Evolutionary conservation across 2,329 filamentous ascomycete species (phyloP), one percentile per base, ranked within the genome.

Genomic region (Xylaria hypoxylon): DNA sequence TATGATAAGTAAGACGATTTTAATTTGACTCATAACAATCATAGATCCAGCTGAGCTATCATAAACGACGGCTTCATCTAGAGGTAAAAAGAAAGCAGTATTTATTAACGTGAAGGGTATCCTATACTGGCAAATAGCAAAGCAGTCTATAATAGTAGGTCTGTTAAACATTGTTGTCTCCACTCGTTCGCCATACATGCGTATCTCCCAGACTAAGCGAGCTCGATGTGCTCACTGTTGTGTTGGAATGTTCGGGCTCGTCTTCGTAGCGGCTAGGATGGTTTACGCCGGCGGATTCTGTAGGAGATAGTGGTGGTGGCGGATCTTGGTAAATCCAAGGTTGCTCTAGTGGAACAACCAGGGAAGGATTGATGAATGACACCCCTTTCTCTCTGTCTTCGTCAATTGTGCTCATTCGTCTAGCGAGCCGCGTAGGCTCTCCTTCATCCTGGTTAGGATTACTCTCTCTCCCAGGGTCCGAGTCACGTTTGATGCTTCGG

Each of bases 361-460:
- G 80, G 76, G 88, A 95, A 2, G 93, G 93, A 72, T 95, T 96
- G 55, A 94, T 82, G 78, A 94, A 96, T 53, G 82, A 83, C 77
- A 89, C 76, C 0, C 90, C 92, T 73, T 86, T 87, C 75, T 95
- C 92, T 66, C 87, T 85, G 64, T 87, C 85, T 77, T 94, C 91
- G 70, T 95, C 92, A 31, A 94, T 76, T 0, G 90, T 94, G 71
- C 87, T 89, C 50, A 87, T 83, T 33, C 86, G 80, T 47, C 86
- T 80, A 35, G 85, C 67, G 52, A 85, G 67, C 17, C 80, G 78
- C 51, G 81, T 78, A 55, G 80, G 76, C 19, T 77, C 77, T 13
- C 75, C 71, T 31, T 80, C 76, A 10, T 79, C 78, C 7, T 77
- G 75, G 15, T 86, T 83, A 33, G 83, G 76, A 57, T 81, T 80